A percentile compares a stretch with the other conserved stretches of the same genome.
Conservation (phyloP, 148 eudicot species). For the Camellia sinensis region DNA sequence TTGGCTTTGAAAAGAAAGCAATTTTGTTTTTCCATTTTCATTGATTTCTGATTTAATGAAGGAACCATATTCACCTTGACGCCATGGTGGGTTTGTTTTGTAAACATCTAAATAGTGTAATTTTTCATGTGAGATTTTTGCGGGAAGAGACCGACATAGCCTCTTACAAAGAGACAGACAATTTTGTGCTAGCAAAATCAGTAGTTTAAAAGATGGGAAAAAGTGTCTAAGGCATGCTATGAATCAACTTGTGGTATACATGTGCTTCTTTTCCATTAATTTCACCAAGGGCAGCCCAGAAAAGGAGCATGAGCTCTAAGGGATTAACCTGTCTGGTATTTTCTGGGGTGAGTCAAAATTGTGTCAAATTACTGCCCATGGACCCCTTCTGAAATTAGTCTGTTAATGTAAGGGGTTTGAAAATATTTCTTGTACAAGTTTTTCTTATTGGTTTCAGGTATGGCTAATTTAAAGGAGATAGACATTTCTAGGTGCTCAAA, state of each 20-base stretch:
- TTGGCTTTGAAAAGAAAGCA: no score
- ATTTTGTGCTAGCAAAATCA: neutral
- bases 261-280: neutral
- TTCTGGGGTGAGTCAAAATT: neutral
- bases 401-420: neutral
- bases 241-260: neutral
- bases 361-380: neutral
- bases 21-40: no score
- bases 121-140: no score
- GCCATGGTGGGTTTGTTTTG: no score
- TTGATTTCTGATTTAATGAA: no score
- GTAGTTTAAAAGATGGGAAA: neutral
- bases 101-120: no score
- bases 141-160: no score
- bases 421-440: neutral
- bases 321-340: neutral
- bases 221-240: neutral
- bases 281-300: neutral
- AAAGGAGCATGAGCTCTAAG: neutral
- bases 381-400: neutral
- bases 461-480: slow-evolving; percentile 65
- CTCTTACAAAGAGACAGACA: no score
- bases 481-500: slow-evolving; percentile 81
- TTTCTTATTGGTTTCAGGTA: slow-evolving; percentile 41
- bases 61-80: no score